These are phyloP conservation scores for Fusarium dlaminii DNA, from an alignment of 2,329 filamentous ascomycete species.

Conservation along the genomic window DNA sequence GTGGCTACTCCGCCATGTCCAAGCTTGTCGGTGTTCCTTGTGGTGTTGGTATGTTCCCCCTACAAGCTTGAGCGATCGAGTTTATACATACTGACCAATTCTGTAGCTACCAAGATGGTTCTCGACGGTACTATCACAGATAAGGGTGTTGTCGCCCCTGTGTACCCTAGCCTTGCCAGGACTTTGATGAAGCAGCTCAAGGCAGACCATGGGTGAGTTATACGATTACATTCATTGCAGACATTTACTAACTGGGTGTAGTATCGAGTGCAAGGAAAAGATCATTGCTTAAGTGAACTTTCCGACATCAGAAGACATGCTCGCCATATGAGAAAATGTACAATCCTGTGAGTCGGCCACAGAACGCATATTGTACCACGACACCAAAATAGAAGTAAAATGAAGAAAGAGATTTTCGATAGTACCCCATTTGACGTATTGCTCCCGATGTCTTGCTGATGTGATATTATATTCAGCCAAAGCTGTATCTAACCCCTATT, in stretches of 20 bases:
- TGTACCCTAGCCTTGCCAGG: constrained; percentile 75
- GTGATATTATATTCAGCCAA: constrained; percentile 20
- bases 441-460: not conserved
- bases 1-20: constrained; percentile 86
- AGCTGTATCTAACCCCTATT: constrained; percentile 1
- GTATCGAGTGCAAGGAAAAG: constrained; percentile 30
- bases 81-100: not conserved
- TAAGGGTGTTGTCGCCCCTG: constrained; percentile 80
- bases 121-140: constrained; percentile 77
- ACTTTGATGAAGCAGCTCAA: constrained; percentile 81
- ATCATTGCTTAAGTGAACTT: constrained; percentile 17
- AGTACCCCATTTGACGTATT: not conserved
- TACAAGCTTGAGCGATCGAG: not conserved
- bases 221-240: not conserved
- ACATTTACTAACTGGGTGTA: not conserved
- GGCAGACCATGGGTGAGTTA: constrained; percentile 70
- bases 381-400: constrained; percentile 17
- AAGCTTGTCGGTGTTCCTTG: constrained; percentile 79
- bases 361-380: not conserved
- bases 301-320: not conserved
- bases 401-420: not conserved
- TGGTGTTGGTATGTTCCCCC: constrained; percentile 45
- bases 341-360: not conserved
- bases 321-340: not conserved
- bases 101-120: constrained; percentile 73